A percentile compares a stretch with the other conserved stretches of the same genome.
These are phyloP conservation scores for Trametes cingulata DNA, from an alignment of 768 basidiomycete genomes.

Conservation along the genomic window DNA sequence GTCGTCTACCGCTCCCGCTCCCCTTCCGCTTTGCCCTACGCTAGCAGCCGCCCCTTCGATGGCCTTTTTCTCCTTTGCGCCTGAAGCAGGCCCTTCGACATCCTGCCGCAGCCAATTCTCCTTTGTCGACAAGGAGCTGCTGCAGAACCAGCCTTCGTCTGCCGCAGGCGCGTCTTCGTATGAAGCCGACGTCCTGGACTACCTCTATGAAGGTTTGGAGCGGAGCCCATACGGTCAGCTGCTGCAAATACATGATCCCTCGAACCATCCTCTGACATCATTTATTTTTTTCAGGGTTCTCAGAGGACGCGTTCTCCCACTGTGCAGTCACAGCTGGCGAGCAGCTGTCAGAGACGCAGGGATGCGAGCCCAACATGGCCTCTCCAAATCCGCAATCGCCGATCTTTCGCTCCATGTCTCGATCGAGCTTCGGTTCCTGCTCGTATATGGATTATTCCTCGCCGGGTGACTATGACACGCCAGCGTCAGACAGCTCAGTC, in stretches of 20 bases:
- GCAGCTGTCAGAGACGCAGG: background rate
- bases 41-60: background rate
- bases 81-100: slow-evolving; percentile 1
- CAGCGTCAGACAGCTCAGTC: slow-evolving; percentile 19
- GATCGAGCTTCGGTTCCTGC: slow-evolving; percentile 19
- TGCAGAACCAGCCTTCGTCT: background rate
- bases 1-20: background rate
- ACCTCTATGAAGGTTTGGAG: slow-evolving; percentile 5
- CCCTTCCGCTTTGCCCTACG: slow-evolving; percentile 2
- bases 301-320: background rate
- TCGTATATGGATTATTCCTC: slow-evolving; percentile 6
- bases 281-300: background rate
- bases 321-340: background rate
- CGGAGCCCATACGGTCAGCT: slow-evolving; percentile 2
- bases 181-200: background rate
- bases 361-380: background rate
- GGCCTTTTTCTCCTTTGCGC: background rate
- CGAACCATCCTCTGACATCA: background rate
- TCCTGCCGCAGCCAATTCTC: background rate
- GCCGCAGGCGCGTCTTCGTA: slow-evolving; percentile 3
- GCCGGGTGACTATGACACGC: slow-evolving; percentile 16
- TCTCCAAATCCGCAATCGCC: slow-evolving; percentile 11
- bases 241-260: no score
- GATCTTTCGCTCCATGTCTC: slow-evolving; percentile 19
- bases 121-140: background rate